These are phyloP conservation scores for Aspergillus ruber DNA, from an alignment of 2,329 filamentous ascomycete species.

Conservation along the genomic window DNA sequence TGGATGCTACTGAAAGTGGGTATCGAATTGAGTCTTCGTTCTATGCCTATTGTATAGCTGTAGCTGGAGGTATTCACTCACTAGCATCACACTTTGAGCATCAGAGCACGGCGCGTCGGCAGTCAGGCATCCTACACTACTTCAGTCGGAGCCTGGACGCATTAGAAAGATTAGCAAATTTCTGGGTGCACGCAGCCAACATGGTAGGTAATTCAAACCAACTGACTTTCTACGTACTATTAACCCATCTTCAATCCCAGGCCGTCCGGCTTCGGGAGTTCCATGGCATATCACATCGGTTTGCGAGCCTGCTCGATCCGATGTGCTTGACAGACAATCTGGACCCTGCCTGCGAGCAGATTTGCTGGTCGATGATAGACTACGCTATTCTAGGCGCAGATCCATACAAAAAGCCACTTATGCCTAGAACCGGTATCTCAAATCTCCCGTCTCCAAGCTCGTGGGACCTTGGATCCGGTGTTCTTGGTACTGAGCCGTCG, in stretches of 20 bases:
- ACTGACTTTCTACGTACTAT: neutral
- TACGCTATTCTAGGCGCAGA: conserved; percentile 13
- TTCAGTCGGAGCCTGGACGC: conserved; percentile 11
- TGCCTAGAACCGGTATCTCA: neutral
- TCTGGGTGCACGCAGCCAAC: conserved; percentile 17
- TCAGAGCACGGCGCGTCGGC: conserved; percentile 1
- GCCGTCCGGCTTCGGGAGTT: conserved; percentile 15
- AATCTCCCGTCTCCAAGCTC: conserved; percentile 9
- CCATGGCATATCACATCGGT: conserved; percentile 11
- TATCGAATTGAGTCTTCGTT: conserved; percentile 23
- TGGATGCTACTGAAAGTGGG: conserved; percentile 13
- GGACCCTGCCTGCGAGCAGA: conserved; percentile 7
- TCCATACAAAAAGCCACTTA: conserved; percentile 4
- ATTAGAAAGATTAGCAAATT: conserved; percentile 9
- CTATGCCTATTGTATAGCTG: conserved; percentile 27
- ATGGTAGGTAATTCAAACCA: conserved; percentile 11
- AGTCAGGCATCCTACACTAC: conserved; percentile 8
- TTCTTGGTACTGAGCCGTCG: neutral
- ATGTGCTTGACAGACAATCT: conserved; percentile 12
- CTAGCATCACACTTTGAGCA: conserved; percentile 9
- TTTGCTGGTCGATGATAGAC: conserved; percentile 19
- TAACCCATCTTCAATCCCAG: conserved; percentile 2
- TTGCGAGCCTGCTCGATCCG: conserved; percentile 13
- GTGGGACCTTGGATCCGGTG: conserved; percentile 5
- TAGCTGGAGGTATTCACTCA: conserved; percentile 18